Conservation (phyloP, 1,284 basidiomycete species). For the Rhodotorula mucilaginosa region DNA sequence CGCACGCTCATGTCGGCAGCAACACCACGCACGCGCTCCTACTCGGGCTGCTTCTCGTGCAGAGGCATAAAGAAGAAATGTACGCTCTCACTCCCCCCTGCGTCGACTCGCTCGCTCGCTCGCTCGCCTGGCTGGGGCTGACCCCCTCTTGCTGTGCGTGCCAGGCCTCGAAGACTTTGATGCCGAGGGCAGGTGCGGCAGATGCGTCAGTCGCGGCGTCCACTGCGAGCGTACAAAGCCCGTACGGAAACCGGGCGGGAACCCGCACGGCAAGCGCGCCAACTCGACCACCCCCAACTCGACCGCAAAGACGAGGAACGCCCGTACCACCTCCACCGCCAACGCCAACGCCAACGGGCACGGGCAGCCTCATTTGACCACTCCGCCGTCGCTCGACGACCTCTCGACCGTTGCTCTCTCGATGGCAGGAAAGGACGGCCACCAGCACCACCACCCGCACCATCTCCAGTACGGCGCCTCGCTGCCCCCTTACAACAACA, state of each 20-base stretch:
- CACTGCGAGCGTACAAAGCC: slow-evolving; percentile 4
- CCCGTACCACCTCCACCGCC: neutral
- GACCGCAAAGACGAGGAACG: neutral
- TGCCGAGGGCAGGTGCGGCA: neutral
- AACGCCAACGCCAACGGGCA: neutral
- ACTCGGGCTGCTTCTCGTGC: slow-evolving; percentile 4
- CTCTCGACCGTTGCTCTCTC: neutral
- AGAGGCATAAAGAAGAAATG: slow-evolving; percentile 7
- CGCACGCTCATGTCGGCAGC: neutral
- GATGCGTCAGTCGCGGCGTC: neutral
- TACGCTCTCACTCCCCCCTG: neutral
- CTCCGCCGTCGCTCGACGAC: slow-evolving; percentile 3
- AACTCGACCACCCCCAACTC: neutral
- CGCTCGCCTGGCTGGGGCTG: neutral
- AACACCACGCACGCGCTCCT: neutral
- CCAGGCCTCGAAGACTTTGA: slow-evolving; percentile 10
- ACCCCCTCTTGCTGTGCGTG: neutral
- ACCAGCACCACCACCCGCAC: neutral
- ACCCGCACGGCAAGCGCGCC: neutral
- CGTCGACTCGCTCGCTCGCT: too few relatives aligned
- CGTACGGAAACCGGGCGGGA: slow-evolving; percentile 1
- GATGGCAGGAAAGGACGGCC: neutral
- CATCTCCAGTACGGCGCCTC: too few relatives aligned
- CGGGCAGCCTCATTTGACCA: neutral
- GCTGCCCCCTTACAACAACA: too few relatives aligned